phyloP scores from a whole-genome alignment of 768 basidiomycete genomes.

The Boletus rubroflammeus region DNA sequence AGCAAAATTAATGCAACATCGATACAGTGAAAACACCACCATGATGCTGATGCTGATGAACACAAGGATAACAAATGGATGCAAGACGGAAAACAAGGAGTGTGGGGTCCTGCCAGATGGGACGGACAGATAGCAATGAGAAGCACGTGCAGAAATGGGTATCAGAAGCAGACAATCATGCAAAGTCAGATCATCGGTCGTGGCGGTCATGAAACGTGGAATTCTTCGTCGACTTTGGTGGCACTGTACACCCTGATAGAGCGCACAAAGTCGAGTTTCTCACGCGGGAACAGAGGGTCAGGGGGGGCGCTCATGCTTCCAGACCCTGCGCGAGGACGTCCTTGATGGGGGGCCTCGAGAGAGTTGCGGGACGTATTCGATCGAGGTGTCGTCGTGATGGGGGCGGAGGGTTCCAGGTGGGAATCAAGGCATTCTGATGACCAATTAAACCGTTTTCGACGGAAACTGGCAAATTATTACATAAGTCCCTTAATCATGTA shows the following conservation, averaged over 20 bases:
- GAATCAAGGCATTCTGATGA: slow-evolving; percentile 44
- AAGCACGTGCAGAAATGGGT: neutral
- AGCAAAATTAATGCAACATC: slow-evolving; percentile 14
- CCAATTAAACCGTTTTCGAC: slow-evolving; percentile 67
- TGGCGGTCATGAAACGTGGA: slow-evolving; percentile 18
- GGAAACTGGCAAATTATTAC: slow-evolving; percentile 48
- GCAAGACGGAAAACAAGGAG: slow-evolving; percentile 10
- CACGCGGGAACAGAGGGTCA: slow-evolving; percentile 28
- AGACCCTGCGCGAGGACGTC: slow-evolving; percentile 6
- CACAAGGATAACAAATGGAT: neutral
- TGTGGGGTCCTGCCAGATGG: slow-evolving; percentile 13
- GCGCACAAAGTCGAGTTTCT: slow-evolving; percentile 48
- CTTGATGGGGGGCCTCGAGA: slow-evolving; percentile 9
- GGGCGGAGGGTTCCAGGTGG: slow-evolving; percentile 24
- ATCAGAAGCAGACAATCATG: neutral
- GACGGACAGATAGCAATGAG: slow-evolving; percentile 5
- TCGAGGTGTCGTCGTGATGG: slow-evolving; percentile 21
- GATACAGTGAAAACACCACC: slow-evolving; percentile 2
- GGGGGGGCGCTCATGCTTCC: slow-evolving; percentile 16
- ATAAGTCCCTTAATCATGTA: slow-evolving; percentile 7
- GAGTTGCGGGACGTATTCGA: slow-evolving; percentile 19
- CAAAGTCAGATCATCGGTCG: neutral
- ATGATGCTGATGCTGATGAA: neutral
- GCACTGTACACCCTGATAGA: slow-evolving; percentile 52
- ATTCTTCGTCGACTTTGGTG: slow-evolving; percentile 37